Conservation (phyloP, 176 grass and related monocot species). For the Zizania latifolia region DNA sequence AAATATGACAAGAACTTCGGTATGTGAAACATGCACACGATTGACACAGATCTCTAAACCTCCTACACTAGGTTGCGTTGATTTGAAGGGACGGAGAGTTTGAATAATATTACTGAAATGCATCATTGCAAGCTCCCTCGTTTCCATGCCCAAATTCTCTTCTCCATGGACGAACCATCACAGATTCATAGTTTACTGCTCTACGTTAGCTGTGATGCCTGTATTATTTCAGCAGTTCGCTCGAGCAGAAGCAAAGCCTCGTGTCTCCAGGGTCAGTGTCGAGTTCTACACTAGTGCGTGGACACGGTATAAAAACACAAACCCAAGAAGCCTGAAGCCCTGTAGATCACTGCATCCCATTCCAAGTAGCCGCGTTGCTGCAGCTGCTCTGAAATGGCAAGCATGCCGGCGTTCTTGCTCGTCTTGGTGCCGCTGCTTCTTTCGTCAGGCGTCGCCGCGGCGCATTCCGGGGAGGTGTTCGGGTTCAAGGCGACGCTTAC, state of each 20-base stretch:
- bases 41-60: slow-evolving; percentile 23
- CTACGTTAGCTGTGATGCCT: background rate
- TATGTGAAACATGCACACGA: background rate
- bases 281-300: background rate
- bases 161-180: slow-evolving; percentile 1
- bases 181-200: background rate
- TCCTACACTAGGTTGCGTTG: slow-evolving; percentile 1
- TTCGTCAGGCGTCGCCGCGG: background rate
- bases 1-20: background rate
- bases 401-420: background rate
- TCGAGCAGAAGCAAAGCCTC: slow-evolving; percentile 9
- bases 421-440: background rate
- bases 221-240: background rate
- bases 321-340: slow-evolving; percentile 26
- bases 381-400: background rate
- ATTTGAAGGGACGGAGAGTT: slow-evolving; percentile 16
- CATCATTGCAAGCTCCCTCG: slow-evolving; percentile 27
- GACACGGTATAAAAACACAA: slow-evolving; percentile 14
- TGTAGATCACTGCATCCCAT: slow-evolving; percentile 31
- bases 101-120: background rate
- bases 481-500: slow-evolving; percentile 49
- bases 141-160: background rate
- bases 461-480: background rate
- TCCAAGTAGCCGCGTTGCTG: slow-evolving; percentile 12
- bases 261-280: slow-evolving; percentile 30